Evolutionary conservation across 2,329 filamentous ascomycete species (phyloP).

Genomic region (Talaromyces sp.): DNA sequence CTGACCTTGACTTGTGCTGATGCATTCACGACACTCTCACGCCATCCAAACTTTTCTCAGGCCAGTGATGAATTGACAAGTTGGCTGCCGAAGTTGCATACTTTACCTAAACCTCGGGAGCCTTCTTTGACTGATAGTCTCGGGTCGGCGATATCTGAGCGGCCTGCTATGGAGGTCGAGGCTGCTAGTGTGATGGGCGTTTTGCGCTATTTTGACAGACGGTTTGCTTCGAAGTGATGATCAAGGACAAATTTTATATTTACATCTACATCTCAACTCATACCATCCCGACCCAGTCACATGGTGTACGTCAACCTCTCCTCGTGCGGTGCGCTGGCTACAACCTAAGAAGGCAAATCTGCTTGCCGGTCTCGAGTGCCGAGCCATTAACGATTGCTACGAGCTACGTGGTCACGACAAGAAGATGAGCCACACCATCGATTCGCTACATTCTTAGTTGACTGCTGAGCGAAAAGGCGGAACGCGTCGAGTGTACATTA

Average conservation of each 20-base stretch:
- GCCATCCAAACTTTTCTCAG: conserved; percentile 71
- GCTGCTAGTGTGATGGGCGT: conserved; percentile 83
- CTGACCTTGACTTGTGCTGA: conserved; percentile 72
- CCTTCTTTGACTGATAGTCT: conserved; percentile 31
- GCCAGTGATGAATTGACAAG: conserved; percentile 71
- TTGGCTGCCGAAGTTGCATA: conserved; percentile 72
- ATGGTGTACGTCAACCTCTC: neutral
- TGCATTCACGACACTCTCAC: conserved; percentile 74
- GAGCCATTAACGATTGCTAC: neutral
- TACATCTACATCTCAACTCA: neutral
- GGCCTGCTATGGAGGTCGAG: conserved; percentile 71
- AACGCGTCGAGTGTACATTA: conserved; percentile 9
- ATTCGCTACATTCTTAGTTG: neutral
- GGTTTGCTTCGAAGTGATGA: conserved; percentile 55
- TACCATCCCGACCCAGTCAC: neutral
- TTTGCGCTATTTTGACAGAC: conserved; percentile 75
- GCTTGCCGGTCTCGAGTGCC: neutral
- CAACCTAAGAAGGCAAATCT: neutral
- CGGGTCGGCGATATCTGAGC: conserved; percentile 27
- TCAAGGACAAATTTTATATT: neutral
- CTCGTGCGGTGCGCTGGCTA: neutral
- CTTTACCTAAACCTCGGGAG: conserved; percentile 46
- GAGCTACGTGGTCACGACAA: neutral
- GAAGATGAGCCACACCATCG: neutral
- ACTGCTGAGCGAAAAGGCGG: neutral